These are phyloP conservation scores for Ceratocystiopsis brevicomis DNA, from an alignment of 2,329 filamentous ascomycete genomes.

Conservation along the genomic window DNA sequence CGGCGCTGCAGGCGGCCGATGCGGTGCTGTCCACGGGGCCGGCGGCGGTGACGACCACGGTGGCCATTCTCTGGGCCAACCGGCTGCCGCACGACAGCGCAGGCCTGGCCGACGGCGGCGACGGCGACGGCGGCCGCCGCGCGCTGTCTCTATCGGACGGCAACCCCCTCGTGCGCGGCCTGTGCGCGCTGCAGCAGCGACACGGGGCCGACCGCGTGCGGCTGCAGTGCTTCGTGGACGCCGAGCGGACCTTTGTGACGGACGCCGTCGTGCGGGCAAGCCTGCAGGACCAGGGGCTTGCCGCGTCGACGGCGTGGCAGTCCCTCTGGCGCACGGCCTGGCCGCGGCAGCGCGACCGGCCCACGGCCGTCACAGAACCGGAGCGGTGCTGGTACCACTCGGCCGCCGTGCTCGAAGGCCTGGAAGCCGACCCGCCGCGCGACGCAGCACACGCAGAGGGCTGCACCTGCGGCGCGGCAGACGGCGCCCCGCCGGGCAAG, in stretches of 20 bases:
- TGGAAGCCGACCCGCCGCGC: too few species aligned
- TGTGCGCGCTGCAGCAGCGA: constrained; percentile 45
- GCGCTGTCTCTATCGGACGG: not conserved
- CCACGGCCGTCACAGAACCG: too few species aligned
- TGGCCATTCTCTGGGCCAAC: constrained; percentile 73
- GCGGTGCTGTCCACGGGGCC: constrained; percentile 27
- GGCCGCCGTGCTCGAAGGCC: too few species aligned
- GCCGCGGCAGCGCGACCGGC: too few species aligned
- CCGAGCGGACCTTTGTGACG: constrained; percentile 51
- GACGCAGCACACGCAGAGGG: constrained; percentile 3
- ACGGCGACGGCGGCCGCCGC: constrained; percentile 16
- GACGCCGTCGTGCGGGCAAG: constrained; percentile 23
- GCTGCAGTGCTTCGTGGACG: constrained; percentile 66
- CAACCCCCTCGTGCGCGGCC: constrained; percentile 35
- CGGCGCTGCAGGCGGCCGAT: constrained; percentile 63
- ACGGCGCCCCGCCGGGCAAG: constrained; percentile 13
- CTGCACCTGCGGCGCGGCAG: too few species aligned
- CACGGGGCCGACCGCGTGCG: constrained; percentile 34
- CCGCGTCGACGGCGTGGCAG: too few species aligned
- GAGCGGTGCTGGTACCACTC: constrained; percentile 3
- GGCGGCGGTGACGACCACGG: constrained; percentile 18
- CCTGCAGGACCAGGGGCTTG: too few species aligned
- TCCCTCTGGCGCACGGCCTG: too few species aligned
- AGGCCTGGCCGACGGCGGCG: constrained; percentile 23
- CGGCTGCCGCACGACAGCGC: constrained; percentile 44